A percentile compares a stretch with the other conserved stretches of the same genome.
Evolutionary conservation across 495 filamentous ascomycete species (phyloP).

Genomic region (Penicillium lagena): DNA sequence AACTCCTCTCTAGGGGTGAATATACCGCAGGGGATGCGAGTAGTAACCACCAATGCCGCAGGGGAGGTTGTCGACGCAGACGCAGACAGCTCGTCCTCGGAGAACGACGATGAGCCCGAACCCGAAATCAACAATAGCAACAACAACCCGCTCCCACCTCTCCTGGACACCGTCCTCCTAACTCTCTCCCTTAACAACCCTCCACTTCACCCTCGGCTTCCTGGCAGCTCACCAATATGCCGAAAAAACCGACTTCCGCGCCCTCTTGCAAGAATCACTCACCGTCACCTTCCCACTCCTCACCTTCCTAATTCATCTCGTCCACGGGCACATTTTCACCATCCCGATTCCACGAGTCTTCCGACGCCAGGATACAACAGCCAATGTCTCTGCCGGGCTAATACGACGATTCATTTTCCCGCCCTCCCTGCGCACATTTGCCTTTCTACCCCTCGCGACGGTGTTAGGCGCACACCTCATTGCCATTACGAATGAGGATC

Average conservation of each 20-base stretch:
- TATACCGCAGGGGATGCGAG: slow-evolving; percentile 20
- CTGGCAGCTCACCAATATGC: slow-evolving; percentile 90
- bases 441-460: slow-evolving; percentile 48
- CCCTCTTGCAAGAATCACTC: slow-evolving; percentile 42
- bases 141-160: slow-evolving; percentile 26
- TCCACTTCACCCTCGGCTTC: slow-evolving; percentile 84
- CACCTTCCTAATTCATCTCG: slow-evolving; percentile 36
- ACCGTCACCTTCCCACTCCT: slow-evolving; percentile 34
- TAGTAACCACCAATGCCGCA: slow-evolving; percentile 31
- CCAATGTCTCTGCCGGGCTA: slow-evolving; percentile 16
- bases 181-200: slow-evolving; percentile 64
- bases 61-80: slow-evolving; percentile 28
- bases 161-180: slow-evolving; percentile 44
- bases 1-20: no score
- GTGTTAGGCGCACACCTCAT: slow-evolving; percentile 72
- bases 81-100: slow-evolving; percentile 2
- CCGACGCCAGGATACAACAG: slow-evolving; percentile 7
- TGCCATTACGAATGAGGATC: slow-evolving; percentile 66
- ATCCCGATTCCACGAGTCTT: slow-evolving; percentile 10
- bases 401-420: slow-evolving; percentile 30
- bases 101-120: slow-evolving; percentile 1
- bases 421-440: slow-evolving; percentile 23
- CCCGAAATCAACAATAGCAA: slow-evolving; percentile 1
- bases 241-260: slow-evolving; percentile 53
- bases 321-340: slow-evolving; percentile 38